Conservation (phyloP, 2,329 filamentous ascomycete genomes). For the Xylaria sp. region DNA sequence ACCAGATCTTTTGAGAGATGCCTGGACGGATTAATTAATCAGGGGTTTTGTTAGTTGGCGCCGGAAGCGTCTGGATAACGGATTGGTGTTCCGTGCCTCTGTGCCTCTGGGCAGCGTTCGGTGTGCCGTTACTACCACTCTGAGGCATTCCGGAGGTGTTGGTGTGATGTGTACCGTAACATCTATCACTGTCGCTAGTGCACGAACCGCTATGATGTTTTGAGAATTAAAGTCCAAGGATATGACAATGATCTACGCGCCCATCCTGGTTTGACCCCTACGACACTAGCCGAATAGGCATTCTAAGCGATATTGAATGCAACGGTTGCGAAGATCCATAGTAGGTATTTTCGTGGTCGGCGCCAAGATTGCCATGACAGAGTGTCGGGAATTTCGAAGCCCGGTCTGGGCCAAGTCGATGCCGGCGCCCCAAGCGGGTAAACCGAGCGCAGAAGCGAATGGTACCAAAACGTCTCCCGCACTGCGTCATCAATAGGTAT, state of each 20-base stretch:
- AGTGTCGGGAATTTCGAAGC: not conserved
- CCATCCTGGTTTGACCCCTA: too few species aligned
- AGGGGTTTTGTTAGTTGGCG: not conserved
- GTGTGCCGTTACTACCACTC: not conserved
- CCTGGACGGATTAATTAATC: not conserved
- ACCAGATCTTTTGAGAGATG: not conserved
- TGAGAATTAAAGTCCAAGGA: too few species aligned
- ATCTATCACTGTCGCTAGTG: too few species aligned
- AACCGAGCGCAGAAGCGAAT: too few species aligned
- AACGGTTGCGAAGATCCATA: conserved; percentile 5
- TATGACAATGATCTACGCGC: too few species aligned
- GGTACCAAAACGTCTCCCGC: not conserved
- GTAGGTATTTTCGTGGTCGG: not conserved
- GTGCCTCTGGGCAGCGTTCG: not conserved
- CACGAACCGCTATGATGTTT: too few species aligned
- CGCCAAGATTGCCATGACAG: conserved; percentile 1
- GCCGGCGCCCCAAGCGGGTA: not conserved
- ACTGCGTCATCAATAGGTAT: conserved; percentile 17
- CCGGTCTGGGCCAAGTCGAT: too few species aligned
- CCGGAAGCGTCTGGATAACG: not conserved
- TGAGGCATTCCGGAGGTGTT: not conserved
- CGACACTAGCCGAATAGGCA: too few species aligned
- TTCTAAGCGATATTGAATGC: not conserved
- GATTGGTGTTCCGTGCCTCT: not conserved
- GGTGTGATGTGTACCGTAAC: not conserved